Evolutionary conservation across 768 basidiomycete genomes (phyloP), one percentile per base, ranked within the genome.

Genomic region (Amanita subjunquillea): DNA sequence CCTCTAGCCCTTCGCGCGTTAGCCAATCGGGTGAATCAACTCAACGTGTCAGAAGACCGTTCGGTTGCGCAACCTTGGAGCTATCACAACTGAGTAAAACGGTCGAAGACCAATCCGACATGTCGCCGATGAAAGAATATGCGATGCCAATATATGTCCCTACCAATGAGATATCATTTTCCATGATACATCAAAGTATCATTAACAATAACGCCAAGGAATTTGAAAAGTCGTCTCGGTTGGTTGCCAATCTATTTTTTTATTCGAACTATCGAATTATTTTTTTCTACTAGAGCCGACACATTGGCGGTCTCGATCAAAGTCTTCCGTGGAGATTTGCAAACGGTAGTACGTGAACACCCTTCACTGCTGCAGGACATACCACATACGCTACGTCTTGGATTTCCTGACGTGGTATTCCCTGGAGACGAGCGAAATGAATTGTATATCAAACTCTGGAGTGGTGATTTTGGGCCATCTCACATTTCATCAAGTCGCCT

Each of bases 331-430:
- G 95, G 95, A n/a, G 82, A 90, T 54, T 75, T 80, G 0, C 64
- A 72, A 38, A 82, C 80, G 1, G 80, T 96, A 58, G 75, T 90
- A 13, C 79, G 77, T 52, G 91, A 95, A 65, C 91, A 95, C 64
- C 83, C 87, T 25, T 85, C 87, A 1, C 68, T 94, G 15, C 72
- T 97, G 22, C 83, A 86, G 54, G 89, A 87, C 57, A 78, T 82
- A 7, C 87, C 94, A 0, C 77, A 84, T 43, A 93, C 92, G 2
- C 70, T 86, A 10, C 87, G 91, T 3, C 81, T 98, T 32, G 92
- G 92, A 29, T 98, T 98, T 63, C 89, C 95, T 0, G 95, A 98
- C 58, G 93, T 96, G 6, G 93, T 95, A 7, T 93, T 93, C 62
- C 94, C 94, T 3, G 90, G 88, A 6, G 87, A 90, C 56, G 69